Percentiles rank a stretch among this genome's conserved stretches.
Conservation (phyloP, 352 stramenopile species). For the Stramenopiles sp. region DNA sequence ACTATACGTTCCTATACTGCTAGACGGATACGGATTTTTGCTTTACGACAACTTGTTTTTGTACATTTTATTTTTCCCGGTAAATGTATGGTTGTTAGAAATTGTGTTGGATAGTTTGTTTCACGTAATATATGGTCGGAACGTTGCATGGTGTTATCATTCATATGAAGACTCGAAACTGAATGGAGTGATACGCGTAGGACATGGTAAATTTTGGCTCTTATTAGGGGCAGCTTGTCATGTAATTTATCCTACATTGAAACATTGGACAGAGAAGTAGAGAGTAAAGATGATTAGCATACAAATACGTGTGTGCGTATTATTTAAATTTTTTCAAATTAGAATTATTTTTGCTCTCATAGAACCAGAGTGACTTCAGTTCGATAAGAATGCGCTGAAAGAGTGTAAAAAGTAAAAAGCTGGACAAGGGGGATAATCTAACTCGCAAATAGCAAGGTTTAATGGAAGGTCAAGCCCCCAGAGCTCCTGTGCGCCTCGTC, state of each 20-base stretch:
- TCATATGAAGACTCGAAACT: neutral
- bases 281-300: too few relatives aligned
- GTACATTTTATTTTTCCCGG: neutral
- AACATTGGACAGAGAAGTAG: neutral
- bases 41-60: neutral
- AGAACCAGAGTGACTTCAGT: too few relatives aligned
- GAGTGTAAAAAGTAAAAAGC: too few relatives aligned
- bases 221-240: neutral
- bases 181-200: neutral
- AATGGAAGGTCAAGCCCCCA: neutral
- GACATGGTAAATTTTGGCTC: neutral
- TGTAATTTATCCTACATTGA: neutral
- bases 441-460: too few relatives aligned
- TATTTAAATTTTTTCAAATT: too few relatives aligned
- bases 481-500: neutral
- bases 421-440: too few relatives aligned
- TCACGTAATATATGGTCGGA: neutral
- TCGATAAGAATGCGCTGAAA: too few relatives aligned
- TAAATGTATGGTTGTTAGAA: neutral
- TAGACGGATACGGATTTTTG: neutral
- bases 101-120: neutral
- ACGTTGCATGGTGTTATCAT: neutral
- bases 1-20: neutral
- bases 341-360: too few relatives aligned
- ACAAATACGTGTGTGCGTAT: too few relatives aligned